A percentile compares a stretch with the other conserved stretches of the same genome.
These are phyloP conservation scores for Lentinula sp. DNA, from an alignment of 768 basidiomycete genomes.

Conservation along the genomic window DNA sequence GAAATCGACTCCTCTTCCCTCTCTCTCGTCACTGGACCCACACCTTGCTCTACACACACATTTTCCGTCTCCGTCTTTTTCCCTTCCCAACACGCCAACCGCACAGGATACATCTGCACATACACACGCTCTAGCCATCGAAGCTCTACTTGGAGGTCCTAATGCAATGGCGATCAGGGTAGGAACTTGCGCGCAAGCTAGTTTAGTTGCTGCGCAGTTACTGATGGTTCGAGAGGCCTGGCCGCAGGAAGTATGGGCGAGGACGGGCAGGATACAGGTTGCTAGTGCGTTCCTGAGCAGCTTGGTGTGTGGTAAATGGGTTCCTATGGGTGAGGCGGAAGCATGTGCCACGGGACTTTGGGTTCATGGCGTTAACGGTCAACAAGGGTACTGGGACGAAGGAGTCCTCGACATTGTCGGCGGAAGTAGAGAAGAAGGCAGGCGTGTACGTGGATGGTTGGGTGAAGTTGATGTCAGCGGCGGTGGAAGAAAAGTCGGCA, in stretches of 20 bases:
- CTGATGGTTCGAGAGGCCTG: conserved; percentile 74
- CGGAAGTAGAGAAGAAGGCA: conserved; percentile 67
- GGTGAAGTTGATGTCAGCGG: conserved; percentile 75
- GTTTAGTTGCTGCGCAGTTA: conserved; percentile 69
- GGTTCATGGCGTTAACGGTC: conserved; percentile 46
- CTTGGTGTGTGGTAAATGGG: conserved; percentile 66
- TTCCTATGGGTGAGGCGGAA: conserved; percentile 68
- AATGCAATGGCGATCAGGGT: conserved; percentile 74
- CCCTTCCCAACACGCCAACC: conserved; percentile 67
- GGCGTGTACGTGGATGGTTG: conserved; percentile 69
- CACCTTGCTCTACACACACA: conserved; percentile 64
- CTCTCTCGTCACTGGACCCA: conserved; percentile 68
- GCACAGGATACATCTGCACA: conserved; percentile 80
- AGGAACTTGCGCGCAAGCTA: conserved; percentile 65
- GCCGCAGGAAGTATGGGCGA: conserved; percentile 71
- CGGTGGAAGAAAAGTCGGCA: conserved; percentile 57
- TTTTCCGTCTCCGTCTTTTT: conserved; percentile 61
- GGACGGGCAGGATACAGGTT: conserved; percentile 73
- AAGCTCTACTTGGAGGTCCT: conserved; percentile 71
- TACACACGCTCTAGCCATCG: conserved; percentile 69
- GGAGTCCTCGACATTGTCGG: conserved; percentile 72
- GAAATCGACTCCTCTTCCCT: conserved; percentile 72
- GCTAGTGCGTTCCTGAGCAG: conserved; percentile 72
- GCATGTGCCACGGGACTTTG: conserved; percentile 78
- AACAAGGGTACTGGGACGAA: conserved; percentile 73